Percentiles rank a stretch among this genome's conserved stretches.
phyloP scores from a whole-genome alignment of 495 filamentous ascomycete genomes.

The Aspergillus steynii region DNA sequence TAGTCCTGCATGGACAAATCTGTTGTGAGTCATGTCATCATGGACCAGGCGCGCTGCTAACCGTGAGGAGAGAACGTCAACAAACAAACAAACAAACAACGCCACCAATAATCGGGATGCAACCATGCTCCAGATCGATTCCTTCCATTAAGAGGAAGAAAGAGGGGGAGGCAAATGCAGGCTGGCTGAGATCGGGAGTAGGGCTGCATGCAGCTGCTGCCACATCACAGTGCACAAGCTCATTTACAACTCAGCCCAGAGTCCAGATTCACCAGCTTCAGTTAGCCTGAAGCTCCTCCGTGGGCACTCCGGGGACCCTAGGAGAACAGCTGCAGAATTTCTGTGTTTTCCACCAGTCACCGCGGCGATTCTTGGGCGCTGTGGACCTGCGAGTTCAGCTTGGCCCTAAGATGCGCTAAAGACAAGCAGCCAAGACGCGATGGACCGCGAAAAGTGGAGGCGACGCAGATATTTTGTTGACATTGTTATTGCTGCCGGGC shows the following conservation, averaged over 20 bases:
- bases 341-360: background rate
- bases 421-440: too few relatives aligned
- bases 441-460: background rate
- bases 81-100: background rate
- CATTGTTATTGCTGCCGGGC: too few relatives aligned
- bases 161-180: background rate
- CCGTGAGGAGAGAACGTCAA: background rate
- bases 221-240: background rate
- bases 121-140: background rate
- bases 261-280: background rate
- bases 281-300: background rate
- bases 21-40: background rate
- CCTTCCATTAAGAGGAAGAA: background rate
- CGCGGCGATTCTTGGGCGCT: background rate
- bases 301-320: background rate
- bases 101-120: background rate
- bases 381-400: background rate
- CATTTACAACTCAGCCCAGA: background rate
- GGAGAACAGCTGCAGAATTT: background rate
- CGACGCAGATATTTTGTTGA: background rate
- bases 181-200: background rate
- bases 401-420: background rate
- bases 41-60: too few relatives aligned
- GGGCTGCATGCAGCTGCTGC: background rate
- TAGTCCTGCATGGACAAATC: background rate